Conservation (phyloP, 805 yeast genomes). For the Saccharomyces mikatae region DNA sequence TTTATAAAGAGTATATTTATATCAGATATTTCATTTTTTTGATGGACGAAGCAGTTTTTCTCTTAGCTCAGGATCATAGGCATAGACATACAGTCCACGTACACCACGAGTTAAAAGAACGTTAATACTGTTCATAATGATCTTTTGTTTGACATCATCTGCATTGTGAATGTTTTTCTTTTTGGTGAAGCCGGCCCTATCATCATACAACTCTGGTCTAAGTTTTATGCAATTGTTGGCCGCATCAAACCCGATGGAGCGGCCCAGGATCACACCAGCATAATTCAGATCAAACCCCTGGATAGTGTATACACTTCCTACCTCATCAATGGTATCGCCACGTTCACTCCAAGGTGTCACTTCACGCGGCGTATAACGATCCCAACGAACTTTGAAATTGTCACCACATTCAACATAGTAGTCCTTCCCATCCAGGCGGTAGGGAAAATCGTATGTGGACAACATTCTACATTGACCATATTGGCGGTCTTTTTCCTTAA, state of each 20-base stretch:
- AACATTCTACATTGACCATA: constrained; percentile 38
- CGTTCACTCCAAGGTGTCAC: constrained; percentile 41
- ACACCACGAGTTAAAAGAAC: constrained; percentile 41
- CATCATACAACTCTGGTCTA: constrained; percentile 36
- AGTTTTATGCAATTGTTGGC: constrained; percentile 30
- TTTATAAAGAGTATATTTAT: background rate
- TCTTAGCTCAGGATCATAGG: constrained; percentile 36
- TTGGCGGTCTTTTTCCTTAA: constrained; percentile 26
- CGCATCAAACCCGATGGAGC: constrained; percentile 35
- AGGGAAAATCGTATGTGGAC: constrained; percentile 41
- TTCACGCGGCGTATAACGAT: constrained; percentile 36
- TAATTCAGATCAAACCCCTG: constrained; percentile 43
- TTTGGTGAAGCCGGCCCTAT: constrained; percentile 39
- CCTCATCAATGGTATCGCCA: constrained; percentile 39
- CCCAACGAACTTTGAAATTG: constrained; percentile 40
- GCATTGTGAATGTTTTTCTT: constrained; percentile 34
- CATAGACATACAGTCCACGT: constrained; percentile 36
- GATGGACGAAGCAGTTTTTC: constrained; percentile 20
- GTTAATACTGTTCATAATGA: constrained; percentile 38
- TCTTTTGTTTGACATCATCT: constrained; percentile 32
- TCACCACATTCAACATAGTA: constrained; percentile 39
- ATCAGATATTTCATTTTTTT: background rate
- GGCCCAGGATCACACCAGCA: constrained; percentile 40
- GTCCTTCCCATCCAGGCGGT: constrained; percentile 38
- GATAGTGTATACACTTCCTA: constrained; percentile 41